These are phyloP conservation scores for Syncephalastrum racemosum DNA, from an alignment of 371 early-diverging fungal species.

Conservation along the genomic window DNA sequence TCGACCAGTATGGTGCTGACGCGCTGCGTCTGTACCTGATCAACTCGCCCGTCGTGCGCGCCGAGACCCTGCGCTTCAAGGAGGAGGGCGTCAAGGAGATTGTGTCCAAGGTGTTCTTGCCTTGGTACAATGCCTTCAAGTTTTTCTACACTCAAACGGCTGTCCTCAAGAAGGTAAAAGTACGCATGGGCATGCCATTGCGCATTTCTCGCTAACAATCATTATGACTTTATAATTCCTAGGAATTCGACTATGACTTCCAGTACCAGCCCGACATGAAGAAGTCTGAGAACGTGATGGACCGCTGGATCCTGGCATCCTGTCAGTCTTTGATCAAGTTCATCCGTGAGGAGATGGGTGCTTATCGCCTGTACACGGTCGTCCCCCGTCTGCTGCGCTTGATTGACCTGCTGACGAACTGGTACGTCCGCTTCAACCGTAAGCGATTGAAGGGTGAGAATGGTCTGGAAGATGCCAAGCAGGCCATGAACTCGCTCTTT, in stretches of 20 bases:
- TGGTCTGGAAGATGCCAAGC: conserved; percentile 81
- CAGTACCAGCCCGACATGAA: conserved; percentile 67
- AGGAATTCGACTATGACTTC: conserved; percentile 80
- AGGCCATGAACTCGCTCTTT: conserved; percentile 90
- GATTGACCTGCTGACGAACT: conserved; percentile 98
- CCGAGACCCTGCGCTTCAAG: conserved; percentile 96
- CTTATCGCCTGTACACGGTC: conserved; percentile 97
- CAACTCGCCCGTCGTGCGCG: conserved; percentile 99
- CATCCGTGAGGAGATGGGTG: conserved; percentile 90
- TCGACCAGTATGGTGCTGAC: conserved; percentile 98
- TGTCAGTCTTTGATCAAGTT: conserved; percentile 92
- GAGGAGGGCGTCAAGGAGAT: conserved; percentile 99
- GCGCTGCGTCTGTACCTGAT: conserved; percentile 97
- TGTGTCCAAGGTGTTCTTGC: conserved; percentile 94
- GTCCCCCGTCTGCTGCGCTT: conserved; percentile 88
- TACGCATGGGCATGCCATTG: conserved; percentile 1
- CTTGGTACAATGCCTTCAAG: conserved; percentile 99
- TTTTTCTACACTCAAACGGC: conserved; percentile 95
- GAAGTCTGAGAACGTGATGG: conserved; percentile 92
- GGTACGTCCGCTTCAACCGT: conserved; percentile 99
- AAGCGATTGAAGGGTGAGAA: conserved; percentile 96
- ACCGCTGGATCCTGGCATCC: conserved; percentile 96
- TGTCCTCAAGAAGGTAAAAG: conserved; percentile 73
- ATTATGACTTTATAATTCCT: neutral
- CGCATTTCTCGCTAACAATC: too few relatives aligned